A percentile compares a stretch with the other conserved stretches of the same genome.
phyloP scores from a whole-genome alignment of 176 grass and related monocot genomes.

The Oryza glaberrima region DNA sequence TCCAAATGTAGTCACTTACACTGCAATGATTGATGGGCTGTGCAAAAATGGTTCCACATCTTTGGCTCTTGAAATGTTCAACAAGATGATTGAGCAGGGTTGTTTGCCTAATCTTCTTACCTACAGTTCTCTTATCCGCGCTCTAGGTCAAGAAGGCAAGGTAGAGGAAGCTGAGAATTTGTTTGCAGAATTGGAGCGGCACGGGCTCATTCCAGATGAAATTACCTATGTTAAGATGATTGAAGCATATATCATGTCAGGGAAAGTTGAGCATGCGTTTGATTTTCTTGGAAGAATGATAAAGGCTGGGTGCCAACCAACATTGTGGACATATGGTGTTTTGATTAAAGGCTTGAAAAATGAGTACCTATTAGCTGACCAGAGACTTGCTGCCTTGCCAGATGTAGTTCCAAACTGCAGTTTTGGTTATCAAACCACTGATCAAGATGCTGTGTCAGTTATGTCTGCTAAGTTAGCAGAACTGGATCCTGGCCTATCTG shows the following conservation, averaged over 20 bases:
- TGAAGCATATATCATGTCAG: conserved; percentile 53
- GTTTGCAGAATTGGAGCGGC: conserved; percentile 52
- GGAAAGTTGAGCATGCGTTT: conserved; percentile 58
- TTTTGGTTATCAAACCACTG: conserved; percentile 41
- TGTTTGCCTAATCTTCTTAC: conserved; percentile 62
- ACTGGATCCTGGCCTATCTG: conserved; percentile 42
- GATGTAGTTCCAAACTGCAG: conserved; percentile 36
- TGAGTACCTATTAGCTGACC: conserved; percentile 45
- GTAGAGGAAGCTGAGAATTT: conserved; percentile 56
- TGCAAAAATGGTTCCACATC: conserved; percentile 63
- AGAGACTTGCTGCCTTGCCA: conserved; percentile 53
- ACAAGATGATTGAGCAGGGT: conserved; percentile 52
- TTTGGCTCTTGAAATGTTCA: conserved; percentile 53
- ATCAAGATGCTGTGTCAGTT: conserved; percentile 39
- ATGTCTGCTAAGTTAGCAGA: conserved; percentile 58
- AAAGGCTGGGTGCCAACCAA: conserved; percentile 51
- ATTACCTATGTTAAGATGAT: conserved; percentile 64
- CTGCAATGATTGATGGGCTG: conserved; percentile 60
- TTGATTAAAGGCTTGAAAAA: conserved; percentile 66
- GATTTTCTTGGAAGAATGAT: conserved; percentile 54
- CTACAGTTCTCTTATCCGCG: conserved; percentile 63
- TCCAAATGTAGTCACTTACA: conserved; percentile 74
- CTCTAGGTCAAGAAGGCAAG: conserved; percentile 60
- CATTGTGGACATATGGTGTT: conserved; percentile 54
- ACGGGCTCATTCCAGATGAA: conserved; percentile 58